phyloP scores from a whole-genome alignment of 2,329 filamentous ascomycete genomes.

The Grosmannia clavigera region DNA sequence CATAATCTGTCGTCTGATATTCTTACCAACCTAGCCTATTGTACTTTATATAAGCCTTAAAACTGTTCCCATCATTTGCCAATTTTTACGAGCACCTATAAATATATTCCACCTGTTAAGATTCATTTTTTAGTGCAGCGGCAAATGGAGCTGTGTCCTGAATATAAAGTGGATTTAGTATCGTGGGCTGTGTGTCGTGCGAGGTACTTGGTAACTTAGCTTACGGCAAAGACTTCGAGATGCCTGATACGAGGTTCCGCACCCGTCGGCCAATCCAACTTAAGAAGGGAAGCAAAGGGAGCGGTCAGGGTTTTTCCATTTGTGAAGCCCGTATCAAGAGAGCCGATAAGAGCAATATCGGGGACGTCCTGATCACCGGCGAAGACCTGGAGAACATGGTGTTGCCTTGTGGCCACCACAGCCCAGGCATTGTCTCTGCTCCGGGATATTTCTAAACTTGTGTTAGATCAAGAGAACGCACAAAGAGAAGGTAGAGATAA shows the following conservation, averaged over 20 bases:
- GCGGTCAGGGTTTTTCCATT: neutral
- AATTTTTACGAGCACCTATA: too few relatives aligned
- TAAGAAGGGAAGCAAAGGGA: neutral
- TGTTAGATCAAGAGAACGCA: neutral
- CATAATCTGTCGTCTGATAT: too few relatives aligned
- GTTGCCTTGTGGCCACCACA: neutral
- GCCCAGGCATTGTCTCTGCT: conserved; percentile 2
- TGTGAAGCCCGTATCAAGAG: neutral
- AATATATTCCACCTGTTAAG: too few relatives aligned
- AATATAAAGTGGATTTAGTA: too few relatives aligned
- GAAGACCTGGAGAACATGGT: neutral
- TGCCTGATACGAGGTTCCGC: neutral
- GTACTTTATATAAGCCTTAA: too few relatives aligned
- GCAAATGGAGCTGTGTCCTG: too few relatives aligned
- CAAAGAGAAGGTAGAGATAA: neutral
- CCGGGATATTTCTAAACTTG: neutral
- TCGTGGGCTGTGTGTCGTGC: too few relatives aligned
- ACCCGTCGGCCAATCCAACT: neutral
- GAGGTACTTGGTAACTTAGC: too few relatives aligned
- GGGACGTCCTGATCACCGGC: neutral
- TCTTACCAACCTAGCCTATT: too few relatives aligned
- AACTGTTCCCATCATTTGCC: too few relatives aligned
- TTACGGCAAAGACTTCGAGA: neutral
- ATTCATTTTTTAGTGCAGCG: too few relatives aligned
- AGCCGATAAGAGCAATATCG: neutral